Evolutionary conservation across 1,139 yeast genomes (phyloP).

Genomic region (Pichia sp.): DNA sequence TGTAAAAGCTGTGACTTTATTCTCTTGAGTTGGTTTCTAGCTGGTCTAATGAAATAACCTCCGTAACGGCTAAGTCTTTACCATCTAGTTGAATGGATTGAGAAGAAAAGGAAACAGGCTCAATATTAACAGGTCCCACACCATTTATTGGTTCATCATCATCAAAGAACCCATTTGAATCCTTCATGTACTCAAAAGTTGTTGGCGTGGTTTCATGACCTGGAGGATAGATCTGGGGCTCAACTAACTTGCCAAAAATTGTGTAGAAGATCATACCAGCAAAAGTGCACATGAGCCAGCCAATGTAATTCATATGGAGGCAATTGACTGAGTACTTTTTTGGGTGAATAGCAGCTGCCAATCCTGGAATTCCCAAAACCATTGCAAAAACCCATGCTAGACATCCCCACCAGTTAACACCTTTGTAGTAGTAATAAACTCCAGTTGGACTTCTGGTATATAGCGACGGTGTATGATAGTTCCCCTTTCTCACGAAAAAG

Average conservation of each 20-base stretch:
- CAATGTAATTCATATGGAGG: slow-evolving; percentile 17
- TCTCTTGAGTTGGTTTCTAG: not conserved
- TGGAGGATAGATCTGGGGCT: slow-evolving; percentile 18
- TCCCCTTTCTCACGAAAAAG: slow-evolving; percentile 31
- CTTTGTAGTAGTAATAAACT: slow-evolving; percentile 34
- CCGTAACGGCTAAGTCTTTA: slow-evolving; percentile 6
- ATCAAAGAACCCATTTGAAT: slow-evolving; percentile 18
- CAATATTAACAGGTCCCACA: slow-evolving; percentile 10
- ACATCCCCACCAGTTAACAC: slow-evolving; percentile 22
- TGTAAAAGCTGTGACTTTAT: not conserved
- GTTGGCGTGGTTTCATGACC: slow-evolving; percentile 17
- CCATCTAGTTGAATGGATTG: slow-evolving; percentile 1
- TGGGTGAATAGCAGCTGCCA: slow-evolving; percentile 18
- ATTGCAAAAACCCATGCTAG: slow-evolving; percentile 17
- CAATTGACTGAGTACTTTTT: slow-evolving; percentile 10
- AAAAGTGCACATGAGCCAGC: slow-evolving; percentile 18
- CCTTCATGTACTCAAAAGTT: slow-evolving; percentile 17
- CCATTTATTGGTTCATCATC: slow-evolving; percentile 21
- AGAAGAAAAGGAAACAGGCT: slow-evolving; percentile 2
- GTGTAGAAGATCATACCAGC: slow-evolving; percentile 14
- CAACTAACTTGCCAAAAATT: slow-evolving; percentile 8
- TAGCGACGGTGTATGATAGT: slow-evolving; percentile 31
- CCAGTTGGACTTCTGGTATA: slow-evolving; percentile 30
- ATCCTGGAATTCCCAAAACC: slow-evolving; percentile 19
- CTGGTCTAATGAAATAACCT: slow-evolving; percentile 6